Evolutionary conservation across 306 rosid genomes (phyloP), one percentile per base, ranked within the genome.

Genomic region (Mimosa pudica): DNA sequence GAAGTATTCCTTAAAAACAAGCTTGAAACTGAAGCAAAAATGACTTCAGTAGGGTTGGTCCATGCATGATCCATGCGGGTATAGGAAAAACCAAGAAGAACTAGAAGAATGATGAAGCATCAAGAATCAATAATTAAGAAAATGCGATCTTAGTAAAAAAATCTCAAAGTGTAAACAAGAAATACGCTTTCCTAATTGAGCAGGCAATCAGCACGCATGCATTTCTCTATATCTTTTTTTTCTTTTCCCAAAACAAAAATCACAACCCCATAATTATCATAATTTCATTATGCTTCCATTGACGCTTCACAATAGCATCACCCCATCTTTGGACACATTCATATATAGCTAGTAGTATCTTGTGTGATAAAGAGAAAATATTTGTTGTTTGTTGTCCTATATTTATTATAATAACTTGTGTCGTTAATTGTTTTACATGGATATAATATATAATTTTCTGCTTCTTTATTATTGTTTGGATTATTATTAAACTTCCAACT

Each of bases 181-280:
- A 18, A 11, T 5, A 11, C 3, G 57, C 11, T 70, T 70, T 70
- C 74, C 57, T 46, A 46, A 70, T 20, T 20, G 18, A 45, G 55
- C 55, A 70, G 38, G 57, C 74, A 70, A 70, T 70, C 57, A 20
- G 18, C 74, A 70, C 18, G 74, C 74, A 70, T 70, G 74, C 57
- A 66, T 68, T 2, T 10, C 12, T 44, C 2, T 10, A 7, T 6
- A 2, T 12, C 62, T 7, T 2, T 18, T 18, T 7, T 17, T 0
- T 0, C 12, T 8, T 18, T 8, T 18, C 62, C 30, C 30, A 49
- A 3, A 51, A 6, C 14, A 48, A 48, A 47, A 48, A 48, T 48
- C 52, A 48, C 13, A 11, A 48, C 52, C 58, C 7, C 58, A 52
- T 52, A 2, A 5, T 38, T 6, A 7, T 52, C 58, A 52, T 52